These are phyloP conservation scores for Dictyostelium discoideum DNA, from an alignment of 78 protist genomes.

Conservation along the genomic window dicty_2.7 NC_007088.5:8271501-8272000, in stretches of 20 bases:
- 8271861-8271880: conserved; percentile 21
- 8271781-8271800: neutral
- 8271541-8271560: too few species aligned
- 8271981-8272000: too few species aligned
- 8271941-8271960: neutral
- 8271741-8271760: too few species aligned
- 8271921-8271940: conserved; percentile 20
- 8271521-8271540: too few species aligned
- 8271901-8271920: neutral
- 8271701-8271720: neutral
- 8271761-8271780: neutral
- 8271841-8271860: conserved; percentile 9
- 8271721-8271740: neutral
- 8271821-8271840: conserved; percentile 10
- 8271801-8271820: neutral
- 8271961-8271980: too few species aligned
- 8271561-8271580: too few species aligned
- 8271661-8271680: neutral
- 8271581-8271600: too few species aligned
- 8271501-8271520: too few species aligned
- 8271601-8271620: too few species aligned
- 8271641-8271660: too few species aligned
- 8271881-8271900: neutral
- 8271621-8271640: too few species aligned
- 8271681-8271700: neutral